Conservation (phyloP, 805 yeast genomes). For the Gaillardinia entomophila region DNA sequence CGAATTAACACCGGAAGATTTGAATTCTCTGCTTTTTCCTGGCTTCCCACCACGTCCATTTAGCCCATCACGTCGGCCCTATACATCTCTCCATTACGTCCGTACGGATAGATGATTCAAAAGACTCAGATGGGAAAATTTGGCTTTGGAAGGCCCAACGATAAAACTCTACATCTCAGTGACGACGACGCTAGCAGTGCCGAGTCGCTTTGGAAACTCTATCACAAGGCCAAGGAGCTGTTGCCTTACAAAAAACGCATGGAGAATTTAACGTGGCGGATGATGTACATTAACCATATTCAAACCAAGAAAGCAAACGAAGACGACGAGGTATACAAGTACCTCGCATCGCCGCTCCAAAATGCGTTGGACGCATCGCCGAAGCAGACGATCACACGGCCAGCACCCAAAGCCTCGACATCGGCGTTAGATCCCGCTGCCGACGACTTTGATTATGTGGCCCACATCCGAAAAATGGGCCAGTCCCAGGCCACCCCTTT, state of each 20-base stretch:
- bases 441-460: conserved; percentile 59
- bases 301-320: conserved; percentile 5
- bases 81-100: too few relatives aligned
- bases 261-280: conserved; percentile 84
- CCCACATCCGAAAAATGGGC: conserved; percentile 56
- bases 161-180: too few relatives aligned
- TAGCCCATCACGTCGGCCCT: too few relatives aligned
- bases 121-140: too few relatives aligned
- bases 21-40: too few relatives aligned
- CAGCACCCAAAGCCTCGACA: not conserved
- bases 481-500: conserved; percentile 22
- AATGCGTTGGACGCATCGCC: not conserved
- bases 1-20: too few relatives aligned
- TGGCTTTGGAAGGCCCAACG: too few relatives aligned
- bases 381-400: not conserved
- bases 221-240: conserved; percentile 66
- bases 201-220: conserved; percentile 67
- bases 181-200: conserved; percentile 8
- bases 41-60: too few relatives aligned
- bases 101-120: too few relatives aligned
- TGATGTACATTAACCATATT: conserved; percentile 52
- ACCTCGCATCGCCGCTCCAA: conserved; percentile 3
- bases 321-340: not conserved
- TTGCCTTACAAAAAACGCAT: conserved; percentile 72
- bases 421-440: conserved; percentile 36